phyloP scores from a whole-genome alignment of 768 basidiomycete species.

The Tephrocybe rancida region DNA sequence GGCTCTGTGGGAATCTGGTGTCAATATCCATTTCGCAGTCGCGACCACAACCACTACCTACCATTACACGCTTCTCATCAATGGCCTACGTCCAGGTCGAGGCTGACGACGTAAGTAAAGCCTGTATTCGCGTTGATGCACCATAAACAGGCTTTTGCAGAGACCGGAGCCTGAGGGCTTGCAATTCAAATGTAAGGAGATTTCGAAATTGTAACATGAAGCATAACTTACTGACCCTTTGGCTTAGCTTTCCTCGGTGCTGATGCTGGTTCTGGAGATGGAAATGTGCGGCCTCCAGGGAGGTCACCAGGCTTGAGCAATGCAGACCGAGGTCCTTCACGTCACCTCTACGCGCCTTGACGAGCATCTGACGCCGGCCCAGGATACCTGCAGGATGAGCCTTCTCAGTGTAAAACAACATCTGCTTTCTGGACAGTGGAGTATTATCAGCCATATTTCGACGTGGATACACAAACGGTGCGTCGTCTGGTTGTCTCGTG shows the following conservation, averaged over 20 bases:
- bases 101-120: slow-evolving; percentile 60
- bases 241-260: slow-evolving; percentile 59
- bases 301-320: slow-evolving; percentile 47
- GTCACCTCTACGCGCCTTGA: neutral
- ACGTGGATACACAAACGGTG: slow-evolving; percentile 81
- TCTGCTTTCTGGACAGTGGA: slow-evolving; percentile 80
- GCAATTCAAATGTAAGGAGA: slow-evolving; percentile 66
- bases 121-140: neutral
- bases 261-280: slow-evolving; percentile 30
- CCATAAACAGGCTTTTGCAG: slow-evolving; percentile 29
- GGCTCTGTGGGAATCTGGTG: no score
- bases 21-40: neutral
- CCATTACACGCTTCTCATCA: slow-evolving; percentile 11
- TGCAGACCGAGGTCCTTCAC: slow-evolving; percentile 51
- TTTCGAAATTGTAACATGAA: neutral
- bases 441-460: slow-evolving; percentile 88
- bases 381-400: slow-evolving; percentile 70
- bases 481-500: slow-evolving; percentile 9
- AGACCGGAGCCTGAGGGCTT: slow-evolving; percentile 66
- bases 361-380: neutral
- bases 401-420: slow-evolving; percentile 42
- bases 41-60: neutral
- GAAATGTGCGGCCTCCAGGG: slow-evolving; percentile 26
- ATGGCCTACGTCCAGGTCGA: slow-evolving; percentile 80
- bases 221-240: neutral